Percentiles rank a stretch among this genome's conserved stretches.
Evolutionary conservation across 208 protist genomes (phyloP).

Genomic region (Phytomonas sp.): DNA sequence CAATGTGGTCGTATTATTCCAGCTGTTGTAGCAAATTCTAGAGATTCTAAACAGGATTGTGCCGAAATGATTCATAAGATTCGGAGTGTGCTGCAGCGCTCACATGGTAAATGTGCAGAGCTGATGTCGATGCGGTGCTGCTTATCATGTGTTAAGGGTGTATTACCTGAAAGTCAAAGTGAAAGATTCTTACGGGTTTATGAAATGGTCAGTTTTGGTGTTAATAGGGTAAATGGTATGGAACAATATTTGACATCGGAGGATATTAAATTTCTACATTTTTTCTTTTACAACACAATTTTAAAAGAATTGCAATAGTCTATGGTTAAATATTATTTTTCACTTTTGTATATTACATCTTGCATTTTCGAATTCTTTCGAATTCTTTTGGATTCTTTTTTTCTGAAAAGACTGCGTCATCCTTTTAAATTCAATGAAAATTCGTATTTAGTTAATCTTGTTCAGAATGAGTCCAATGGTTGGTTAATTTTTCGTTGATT

Average conservation of each 20-base stretch:
- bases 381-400: slow-evolving; percentile 1
- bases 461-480: slow-evolving; percentile 1
- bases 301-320: slow-evolving; percentile 61
- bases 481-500: background rate
- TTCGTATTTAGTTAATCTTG: background rate
- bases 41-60: slow-evolving; percentile 64
- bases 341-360: slow-evolving; percentile 6
- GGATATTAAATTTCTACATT: slow-evolving; percentile 85
- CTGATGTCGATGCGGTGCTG: slow-evolving; percentile 88
- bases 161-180: slow-evolving; percentile 36
- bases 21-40: slow-evolving; percentile 49
- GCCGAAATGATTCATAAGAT: slow-evolving; percentile 70
- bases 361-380: slow-evolving; percentile 5
- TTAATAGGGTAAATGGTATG: slow-evolving; percentile 48
- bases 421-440: background rate
- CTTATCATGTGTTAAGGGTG: slow-evolving; percentile 64
- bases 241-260: slow-evolving; percentile 49
- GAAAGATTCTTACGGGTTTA: slow-evolving; percentile 77
- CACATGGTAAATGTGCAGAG: slow-evolving; percentile 44
- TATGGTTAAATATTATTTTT: slow-evolving; percentile 3
- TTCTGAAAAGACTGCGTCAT: slow-evolving; percentile 3
- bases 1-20: slow-evolving; percentile 54
- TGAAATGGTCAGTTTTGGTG: slow-evolving; percentile 69
- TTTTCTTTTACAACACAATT: slow-evolving; percentile 83
- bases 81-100: slow-evolving; percentile 31